These are phyloP conservation scores for Trichothecium roseum DNA, from an alignment of 2,329 filamentous ascomycete species.

Conservation along the genomic window DNA sequence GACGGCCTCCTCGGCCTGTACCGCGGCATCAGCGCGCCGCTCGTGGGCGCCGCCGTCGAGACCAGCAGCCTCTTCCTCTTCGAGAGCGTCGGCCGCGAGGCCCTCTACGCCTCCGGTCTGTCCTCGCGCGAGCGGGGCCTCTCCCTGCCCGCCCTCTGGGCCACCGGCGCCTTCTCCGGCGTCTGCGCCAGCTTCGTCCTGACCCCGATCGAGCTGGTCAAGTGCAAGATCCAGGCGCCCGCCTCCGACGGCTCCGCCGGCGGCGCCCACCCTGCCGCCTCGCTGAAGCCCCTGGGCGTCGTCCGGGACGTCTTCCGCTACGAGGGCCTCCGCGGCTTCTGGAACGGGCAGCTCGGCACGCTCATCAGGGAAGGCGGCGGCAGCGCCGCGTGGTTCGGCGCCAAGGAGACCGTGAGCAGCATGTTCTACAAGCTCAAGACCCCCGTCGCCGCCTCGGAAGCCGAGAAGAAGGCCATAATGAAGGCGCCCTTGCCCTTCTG, in stretches of 20 bases:
- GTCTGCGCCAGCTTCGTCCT: constrained; percentile 83
- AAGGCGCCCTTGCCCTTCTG: constrained; percentile 59
- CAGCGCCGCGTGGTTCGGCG: constrained; percentile 89
- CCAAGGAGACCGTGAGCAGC: constrained; percentile 70
- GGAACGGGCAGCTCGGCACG: constrained; percentile 90
- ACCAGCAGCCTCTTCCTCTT: constrained; percentile 91
- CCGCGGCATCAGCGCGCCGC: constrained; percentile 82
- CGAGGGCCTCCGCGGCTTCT: constrained; percentile 78
- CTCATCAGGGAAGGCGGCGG: constrained; percentile 90
- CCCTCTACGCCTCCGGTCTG: constrained; percentile 43
- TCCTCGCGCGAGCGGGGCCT: constrained; percentile 46
- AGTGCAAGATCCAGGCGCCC: constrained; percentile 94
- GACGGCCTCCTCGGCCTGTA: constrained; percentile 81
- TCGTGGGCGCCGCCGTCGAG: constrained; percentile 85
- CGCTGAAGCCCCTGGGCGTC: constrained; percentile 57
- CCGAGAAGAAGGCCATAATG: constrained; percentile 28
- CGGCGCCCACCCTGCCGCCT: constrained; percentile 35
- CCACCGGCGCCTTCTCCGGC: constrained; percentile 78
- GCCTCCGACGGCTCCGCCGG: constrained; percentile 26
- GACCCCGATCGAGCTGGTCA: constrained; percentile 92
- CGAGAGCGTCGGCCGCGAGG: constrained; percentile 63
- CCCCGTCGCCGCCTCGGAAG: constrained; percentile 24
- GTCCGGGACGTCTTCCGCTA: constrained; percentile 72
- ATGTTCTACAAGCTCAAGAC: constrained; percentile 54
- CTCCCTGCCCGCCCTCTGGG: constrained; percentile 63